Evolutionary conservation across 768 basidiomycete genomes (phyloP).

Genomic region (Boletus coccyginus): DNA sequence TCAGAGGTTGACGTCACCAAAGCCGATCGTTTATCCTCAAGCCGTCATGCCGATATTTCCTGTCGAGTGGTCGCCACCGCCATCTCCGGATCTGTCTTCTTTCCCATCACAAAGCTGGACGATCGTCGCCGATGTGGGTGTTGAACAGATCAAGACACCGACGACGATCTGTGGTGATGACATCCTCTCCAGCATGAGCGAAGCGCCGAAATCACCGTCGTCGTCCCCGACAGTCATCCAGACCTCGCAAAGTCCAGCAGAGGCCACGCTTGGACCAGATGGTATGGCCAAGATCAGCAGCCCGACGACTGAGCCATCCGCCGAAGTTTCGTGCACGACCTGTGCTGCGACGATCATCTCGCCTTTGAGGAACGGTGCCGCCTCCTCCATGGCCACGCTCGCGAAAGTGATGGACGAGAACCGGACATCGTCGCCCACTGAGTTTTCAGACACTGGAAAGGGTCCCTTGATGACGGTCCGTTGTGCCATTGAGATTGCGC

Average conservation of each 20-base stretch:
- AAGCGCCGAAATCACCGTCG: not conserved
- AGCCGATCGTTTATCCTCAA: not conserved
- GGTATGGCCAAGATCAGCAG: not conserved
- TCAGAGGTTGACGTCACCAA: not conserved
- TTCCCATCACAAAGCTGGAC: constrained; percentile 9
- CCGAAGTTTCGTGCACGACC: not conserved
- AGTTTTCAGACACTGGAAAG: not conserved
- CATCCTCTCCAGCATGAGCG: no score
- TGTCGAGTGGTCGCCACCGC: not conserved
- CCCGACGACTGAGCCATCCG: not conserved
- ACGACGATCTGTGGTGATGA: not conserved
- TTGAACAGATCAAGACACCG: not conserved
- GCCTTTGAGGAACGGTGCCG: not conserved
- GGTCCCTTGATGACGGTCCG: not conserved
- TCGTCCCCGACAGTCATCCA: not conserved
- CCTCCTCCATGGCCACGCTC: not conserved
- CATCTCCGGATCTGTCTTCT: not conserved
- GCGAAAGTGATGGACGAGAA: not conserved
- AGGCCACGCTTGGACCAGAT: not conserved
- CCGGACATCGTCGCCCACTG: not conserved
- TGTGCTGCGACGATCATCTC: not conserved
- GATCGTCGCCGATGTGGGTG: not conserved
- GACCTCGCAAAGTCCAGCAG: not conserved
- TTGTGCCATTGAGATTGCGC: not conserved
- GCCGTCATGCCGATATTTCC: no score